Conservation (phyloP, 2,329 filamentous ascomycete genomes). For the Apiospora pterosperma region DNA sequence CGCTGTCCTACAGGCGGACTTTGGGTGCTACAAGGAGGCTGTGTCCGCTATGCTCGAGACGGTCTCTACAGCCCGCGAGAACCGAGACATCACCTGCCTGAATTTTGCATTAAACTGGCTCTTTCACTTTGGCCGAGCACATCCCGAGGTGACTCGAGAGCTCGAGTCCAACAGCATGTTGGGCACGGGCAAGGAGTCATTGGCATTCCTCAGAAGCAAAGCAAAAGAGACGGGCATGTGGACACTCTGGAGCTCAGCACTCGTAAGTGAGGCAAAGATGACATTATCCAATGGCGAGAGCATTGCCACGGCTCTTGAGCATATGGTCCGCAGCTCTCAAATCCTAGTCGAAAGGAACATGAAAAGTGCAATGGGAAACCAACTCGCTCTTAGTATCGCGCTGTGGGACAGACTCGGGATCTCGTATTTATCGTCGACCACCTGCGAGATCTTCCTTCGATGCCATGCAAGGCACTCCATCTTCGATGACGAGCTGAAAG, state of each 20-base stretch:
- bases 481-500: constrained; percentile 76
- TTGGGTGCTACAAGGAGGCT: constrained; percentile 86
- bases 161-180: constrained; percentile 70
- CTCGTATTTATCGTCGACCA: constrained; percentile 50
- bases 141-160: constrained; percentile 69
- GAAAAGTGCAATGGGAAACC: constrained; percentile 67
- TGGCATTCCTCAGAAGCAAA: constrained; percentile 80
- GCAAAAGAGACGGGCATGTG: constrained; percentile 85
- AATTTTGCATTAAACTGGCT: constrained; percentile 97
- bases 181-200: constrained; percentile 74
- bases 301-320: constrained; percentile 63
- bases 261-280: constrained; percentile 83
- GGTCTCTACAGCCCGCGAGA: constrained; percentile 90
- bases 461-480: constrained; percentile 59
- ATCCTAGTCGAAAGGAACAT: constrained; percentile 76
- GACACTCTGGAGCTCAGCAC: constrained; percentile 75
- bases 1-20: constrained; percentile 90
- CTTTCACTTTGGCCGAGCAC: constrained; percentile 87
- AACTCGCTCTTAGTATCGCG: constrained; percentile 68
- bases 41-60: constrained; percentile 94
- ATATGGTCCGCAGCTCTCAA: constrained; percentile 78
- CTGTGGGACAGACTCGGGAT: constrained; percentile 74
- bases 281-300: constrained; percentile 69
- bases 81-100: constrained; percentile 85
- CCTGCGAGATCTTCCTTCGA: constrained; percentile 71